A percentile compares a stretch with the other conserved stretches of the same genome.
phyloP scores from a whole-genome alignment of 1,284 basidiomycete genomes.

The Ceratobasidium sp. region DNA sequence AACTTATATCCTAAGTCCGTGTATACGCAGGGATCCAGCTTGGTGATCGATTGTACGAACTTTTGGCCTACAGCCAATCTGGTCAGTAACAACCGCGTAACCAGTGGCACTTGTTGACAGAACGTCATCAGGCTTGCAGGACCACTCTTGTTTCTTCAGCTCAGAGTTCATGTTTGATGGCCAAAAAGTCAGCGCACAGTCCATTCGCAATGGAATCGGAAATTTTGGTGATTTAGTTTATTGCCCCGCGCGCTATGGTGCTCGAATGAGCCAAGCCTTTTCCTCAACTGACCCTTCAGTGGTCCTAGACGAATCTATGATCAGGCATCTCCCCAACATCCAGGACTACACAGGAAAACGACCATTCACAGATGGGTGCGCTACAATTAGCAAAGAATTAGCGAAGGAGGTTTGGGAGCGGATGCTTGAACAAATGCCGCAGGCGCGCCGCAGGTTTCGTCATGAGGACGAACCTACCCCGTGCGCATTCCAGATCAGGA shows the following conservation, averaged over 20 bases:
- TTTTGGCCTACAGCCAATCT: slow-evolving; percentile 29
- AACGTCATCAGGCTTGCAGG: slow-evolving; percentile 29
- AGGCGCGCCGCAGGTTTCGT: not conserved
- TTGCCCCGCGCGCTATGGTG: slow-evolving; percentile 77
- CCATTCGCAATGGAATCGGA: slow-evolving; percentile 67
- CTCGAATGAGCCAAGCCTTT: slow-evolving; percentile 81
- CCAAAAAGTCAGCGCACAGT: slow-evolving; percentile 56
- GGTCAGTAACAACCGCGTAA: no score
- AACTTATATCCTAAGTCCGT: not conserved
- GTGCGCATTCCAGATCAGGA: slow-evolving; percentile 71
- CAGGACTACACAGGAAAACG: not conserved
- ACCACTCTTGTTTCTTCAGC: slow-evolving; percentile 25
- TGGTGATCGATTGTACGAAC: not conserved
- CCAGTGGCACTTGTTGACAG: no score
- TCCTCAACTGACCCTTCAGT: slow-evolving; percentile 78
- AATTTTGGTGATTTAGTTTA: slow-evolving; percentile 64
- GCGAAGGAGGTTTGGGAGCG: slow-evolving; percentile 41
- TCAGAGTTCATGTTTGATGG: slow-evolving; percentile 16
- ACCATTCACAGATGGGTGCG: slow-evolving; percentile 47
- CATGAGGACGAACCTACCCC: slow-evolving; percentile 15
- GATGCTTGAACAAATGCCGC: slow-evolving; percentile 32
- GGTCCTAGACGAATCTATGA: slow-evolving; percentile 53
- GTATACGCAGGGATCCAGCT: slow-evolving; percentile 5
- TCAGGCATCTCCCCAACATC: slow-evolving; percentile 42
- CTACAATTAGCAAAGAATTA: slow-evolving; percentile 45